A percentile compares a stretch with the other conserved stretches of the same genome.
Evolutionary conservation across 2,329 filamentous ascomycete genomes (phyloP).

Genomic region (Fusarium verrucosum): DNA sequence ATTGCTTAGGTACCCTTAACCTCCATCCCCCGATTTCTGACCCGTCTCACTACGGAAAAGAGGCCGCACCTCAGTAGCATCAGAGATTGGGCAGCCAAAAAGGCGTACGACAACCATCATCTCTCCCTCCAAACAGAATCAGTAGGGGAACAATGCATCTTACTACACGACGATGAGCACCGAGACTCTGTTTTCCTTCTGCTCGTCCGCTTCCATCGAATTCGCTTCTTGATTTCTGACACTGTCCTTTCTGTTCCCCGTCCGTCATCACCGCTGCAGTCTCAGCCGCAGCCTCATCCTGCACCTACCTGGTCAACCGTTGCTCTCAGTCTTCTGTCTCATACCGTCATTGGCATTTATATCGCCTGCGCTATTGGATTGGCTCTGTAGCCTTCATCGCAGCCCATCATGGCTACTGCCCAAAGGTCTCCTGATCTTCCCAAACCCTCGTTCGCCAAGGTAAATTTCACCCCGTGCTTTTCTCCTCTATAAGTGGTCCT

Average conservation of each 20-base stretch:
- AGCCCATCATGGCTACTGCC: constrained; percentile 57
- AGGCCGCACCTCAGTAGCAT: constrained; percentile 10
- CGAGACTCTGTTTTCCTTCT: constrained; percentile 59
- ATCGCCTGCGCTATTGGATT: constrained; percentile 34
- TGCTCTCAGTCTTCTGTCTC: constrained; percentile 29
- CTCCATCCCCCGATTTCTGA: constrained; percentile 22
- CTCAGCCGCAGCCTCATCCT: constrained; percentile 36
- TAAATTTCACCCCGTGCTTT: constrained; percentile 48
- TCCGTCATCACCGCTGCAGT: constrained; percentile 40
- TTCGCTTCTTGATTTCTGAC: constrained; percentile 62
- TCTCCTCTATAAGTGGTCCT: constrained; percentile 18
- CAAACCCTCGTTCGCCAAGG: constrained; percentile 81
- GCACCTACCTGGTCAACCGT: constrained; percentile 27
- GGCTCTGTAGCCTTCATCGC: constrained; percentile 35
- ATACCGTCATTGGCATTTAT: constrained; percentile 25
- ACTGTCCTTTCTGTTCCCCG: constrained; percentile 47
- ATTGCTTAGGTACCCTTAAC: constrained; percentile 13
- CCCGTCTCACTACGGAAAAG: constrained; percentile 29
- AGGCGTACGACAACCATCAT: constrained; percentile 25
- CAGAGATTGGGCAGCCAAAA: constrained; percentile 30
- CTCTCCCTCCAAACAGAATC: constrained; percentile 32
- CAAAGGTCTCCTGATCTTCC: constrained; percentile 58
- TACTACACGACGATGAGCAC: constrained; percentile 64
- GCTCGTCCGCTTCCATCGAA: constrained; percentile 62
- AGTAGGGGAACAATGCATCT: constrained; percentile 49